Evolutionary conservation across 495 filamentous ascomycete genomes (phyloP).

Genomic region (Cairneyella variabilis): DNA sequence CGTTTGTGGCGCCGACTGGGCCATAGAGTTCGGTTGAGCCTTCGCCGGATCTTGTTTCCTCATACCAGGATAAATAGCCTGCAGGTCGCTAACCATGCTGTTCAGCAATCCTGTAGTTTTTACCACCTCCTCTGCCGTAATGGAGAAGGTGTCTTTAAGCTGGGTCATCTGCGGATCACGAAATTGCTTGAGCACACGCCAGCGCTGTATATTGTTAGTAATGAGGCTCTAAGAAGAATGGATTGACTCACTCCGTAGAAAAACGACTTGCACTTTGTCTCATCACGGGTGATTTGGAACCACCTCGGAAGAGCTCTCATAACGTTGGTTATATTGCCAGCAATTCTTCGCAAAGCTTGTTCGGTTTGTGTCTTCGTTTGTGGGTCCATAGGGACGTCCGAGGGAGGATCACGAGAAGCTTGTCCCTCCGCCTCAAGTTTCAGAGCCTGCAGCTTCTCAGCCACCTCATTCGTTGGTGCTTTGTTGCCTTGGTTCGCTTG

Average conservation of each 20-base stretch:
- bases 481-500: conserved; percentile 7
- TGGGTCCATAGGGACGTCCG: conserved; percentile 36
- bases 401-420: conserved; percentile 19
- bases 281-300: conserved; percentile 39
- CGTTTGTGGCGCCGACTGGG: conserved; percentile 3
- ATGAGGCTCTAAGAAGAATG: background rate
- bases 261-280: conserved; percentile 39
- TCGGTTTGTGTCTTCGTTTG: conserved; percentile 33
- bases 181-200: conserved; percentile 59
- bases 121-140: conserved; percentile 53
- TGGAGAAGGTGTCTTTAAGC: conserved; percentile 53
- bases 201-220: conserved; percentile 27
- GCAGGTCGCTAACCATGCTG: conserved; percentile 27
- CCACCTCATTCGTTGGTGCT: background rate
- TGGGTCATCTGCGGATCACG: conserved; percentile 43
- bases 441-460: conserved; percentile 15
- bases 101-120: conserved; percentile 42
- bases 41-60: conserved; percentile 17
- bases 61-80: conserved; percentile 19
- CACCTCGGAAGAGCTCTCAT: conserved; percentile 34
- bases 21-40: conserved; percentile 5
- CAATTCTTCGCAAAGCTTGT: conserved; percentile 29
- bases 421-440: conserved; percentile 22
- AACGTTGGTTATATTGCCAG: conserved; percentile 32
- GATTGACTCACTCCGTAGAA: conserved; percentile 40